Conservation (phyloP, 345 rosid species). For the Camelina sativa region DNA sequence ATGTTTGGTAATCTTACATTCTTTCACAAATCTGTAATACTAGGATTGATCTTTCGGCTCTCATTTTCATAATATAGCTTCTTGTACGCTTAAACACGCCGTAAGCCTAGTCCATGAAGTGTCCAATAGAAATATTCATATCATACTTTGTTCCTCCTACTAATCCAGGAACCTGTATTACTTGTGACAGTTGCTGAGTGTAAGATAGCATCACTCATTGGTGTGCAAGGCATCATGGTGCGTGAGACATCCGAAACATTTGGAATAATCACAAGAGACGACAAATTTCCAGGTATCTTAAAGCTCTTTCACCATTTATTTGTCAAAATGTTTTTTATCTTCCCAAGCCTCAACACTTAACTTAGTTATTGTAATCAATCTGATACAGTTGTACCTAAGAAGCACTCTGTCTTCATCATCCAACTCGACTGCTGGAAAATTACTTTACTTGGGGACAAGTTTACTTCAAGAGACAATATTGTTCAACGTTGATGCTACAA, state of each 20-base stretch:
- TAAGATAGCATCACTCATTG: conserved; percentile 61
- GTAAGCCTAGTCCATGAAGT: conserved; percentile 6
- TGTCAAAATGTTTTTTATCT: neutral
- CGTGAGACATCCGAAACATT: conserved; percentile 93
- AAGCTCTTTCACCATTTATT: neutral
- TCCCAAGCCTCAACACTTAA: neutral
- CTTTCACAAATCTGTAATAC: conserved; percentile 3
- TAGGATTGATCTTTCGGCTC: conserved; percentile 9
- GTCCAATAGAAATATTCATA: neutral
- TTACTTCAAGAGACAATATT: conserved; percentile 59
- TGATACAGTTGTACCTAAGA: conserved; percentile 82
- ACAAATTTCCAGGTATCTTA: conserved; percentile 61
- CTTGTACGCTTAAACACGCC: neutral
- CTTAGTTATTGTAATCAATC: neutral
- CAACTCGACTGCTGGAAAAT: conserved; percentile 85
- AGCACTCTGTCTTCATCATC: conserved; percentile 64
- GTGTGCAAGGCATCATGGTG: conserved; percentile 78
- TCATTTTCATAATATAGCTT: neutral
- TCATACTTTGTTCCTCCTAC: neutral
- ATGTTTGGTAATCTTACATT: conserved; percentile 54
- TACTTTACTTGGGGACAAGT: conserved; percentile 79
- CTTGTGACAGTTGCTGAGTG: conserved; percentile 73
- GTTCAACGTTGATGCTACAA: conserved; percentile 39
- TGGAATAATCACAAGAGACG: conserved; percentile 70
- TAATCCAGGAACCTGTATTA: neutral